Evolutionary conservation across 176 grass and related monocot species (phyloP), one percentile per base, ranked within the genome.

Genomic region (Ensete ventricosum): DNA sequence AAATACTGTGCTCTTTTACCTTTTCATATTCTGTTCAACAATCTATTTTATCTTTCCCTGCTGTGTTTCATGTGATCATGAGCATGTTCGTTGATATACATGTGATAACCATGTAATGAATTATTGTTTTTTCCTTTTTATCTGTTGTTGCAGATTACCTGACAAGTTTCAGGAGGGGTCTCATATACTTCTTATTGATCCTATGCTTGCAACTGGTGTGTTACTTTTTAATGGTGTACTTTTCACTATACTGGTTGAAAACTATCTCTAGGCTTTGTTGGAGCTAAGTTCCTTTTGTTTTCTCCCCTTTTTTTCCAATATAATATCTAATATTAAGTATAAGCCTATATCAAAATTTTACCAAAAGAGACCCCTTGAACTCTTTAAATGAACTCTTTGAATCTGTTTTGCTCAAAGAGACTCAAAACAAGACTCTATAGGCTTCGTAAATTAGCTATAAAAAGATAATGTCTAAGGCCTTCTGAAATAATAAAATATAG

Each of bases 181-280:
- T 63, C 91, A 86, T 79, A 81, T 87, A 72, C 78, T 99, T 86
- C 84, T 94, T 87, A 81, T 99, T 70, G 91, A 99, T 76, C 95
- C 95, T 67, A 94, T 99, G 95, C 81, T 99, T 67, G 95, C 95
- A 26, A 99, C 95, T 9, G 90, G 90, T 99, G 87, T 57, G 60
- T 71, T 60, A 49, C 74, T 81, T 59, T 55, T 22, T 22, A 73
- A 53, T 6, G 16, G 2, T 70, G 8, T 19, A 22, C 17, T 6
- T 34, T 25, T 22, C 8, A 69, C 9, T 9, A 19, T 29, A n/a
- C 14, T 59, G 54, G 14, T 17, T 43, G 53, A 51, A 29, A 21
- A 55, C 34, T 71, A 55, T 76, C 62, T 72, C 34, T 43, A 43
- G 34, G 34, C 34, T 43, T 43, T 43, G 34, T 43, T 43, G 34